Evolutionary conservation across 1,139 yeast species (phyloP).

Genomic region (Kurtzmaniella quercitrusa): DNA sequence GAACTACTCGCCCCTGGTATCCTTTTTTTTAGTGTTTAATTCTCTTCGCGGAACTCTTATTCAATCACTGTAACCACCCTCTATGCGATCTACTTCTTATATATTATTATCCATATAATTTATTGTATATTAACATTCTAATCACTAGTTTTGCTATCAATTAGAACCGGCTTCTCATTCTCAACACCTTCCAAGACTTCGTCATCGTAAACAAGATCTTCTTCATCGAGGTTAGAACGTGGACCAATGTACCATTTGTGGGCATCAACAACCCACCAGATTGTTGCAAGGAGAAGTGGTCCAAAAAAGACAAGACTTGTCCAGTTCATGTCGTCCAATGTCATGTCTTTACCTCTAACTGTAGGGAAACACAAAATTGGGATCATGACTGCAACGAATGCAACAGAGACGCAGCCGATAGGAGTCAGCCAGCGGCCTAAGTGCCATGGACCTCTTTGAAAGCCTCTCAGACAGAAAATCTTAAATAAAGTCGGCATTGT

Average conservation of each 20-base stretch:
- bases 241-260: conserved; percentile 70
- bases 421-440: conserved; percentile 54
- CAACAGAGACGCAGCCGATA: conserved; percentile 37
- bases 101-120: neutral
- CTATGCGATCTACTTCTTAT: conserved; percentile 14
- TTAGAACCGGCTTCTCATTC: neutral
- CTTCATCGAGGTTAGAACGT: conserved; percentile 49
- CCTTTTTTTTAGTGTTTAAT: too few species aligned
- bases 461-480: conserved; percentile 52
- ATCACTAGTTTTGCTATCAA: neutral
- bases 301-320: conserved; percentile 67
- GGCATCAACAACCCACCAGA: conserved; percentile 57
- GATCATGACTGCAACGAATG: conserved; percentile 56
- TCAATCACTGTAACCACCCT: too few species aligned
- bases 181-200: conserved; percentile 8
- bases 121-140: neutral
- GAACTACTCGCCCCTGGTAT: too few species aligned
- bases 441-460: conserved; percentile 68
- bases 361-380: conserved; percentile 68
- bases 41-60: too few species aligned
- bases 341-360: conserved; percentile 44
- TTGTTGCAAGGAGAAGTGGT: conserved; percentile 48
- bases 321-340: conserved; percentile 61
- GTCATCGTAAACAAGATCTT: conserved; percentile 19
- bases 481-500: conserved; percentile 63